phyloP scores from a whole-genome alignment of 257 asterid species.

The Solanum pinnatisectum region DNA sequence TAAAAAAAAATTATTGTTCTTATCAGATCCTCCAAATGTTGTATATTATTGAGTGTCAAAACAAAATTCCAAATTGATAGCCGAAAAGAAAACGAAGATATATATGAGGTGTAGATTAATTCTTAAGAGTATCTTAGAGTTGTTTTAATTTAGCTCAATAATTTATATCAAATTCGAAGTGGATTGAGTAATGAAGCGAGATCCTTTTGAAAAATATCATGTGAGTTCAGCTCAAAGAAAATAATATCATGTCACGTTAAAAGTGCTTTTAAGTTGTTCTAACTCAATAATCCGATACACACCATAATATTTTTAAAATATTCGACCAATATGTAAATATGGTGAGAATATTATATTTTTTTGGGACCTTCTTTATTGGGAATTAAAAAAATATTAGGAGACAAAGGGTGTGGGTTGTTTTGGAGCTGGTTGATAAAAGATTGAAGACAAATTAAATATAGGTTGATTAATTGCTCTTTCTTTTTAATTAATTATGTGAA shows the following conservation, averaged over 20 bases:
- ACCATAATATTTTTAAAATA: background rate
- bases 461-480: background rate
- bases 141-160: background rate
- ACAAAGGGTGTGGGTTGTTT: background rate
- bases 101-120: background rate
- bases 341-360: background rate
- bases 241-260: background rate
- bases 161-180: background rate
- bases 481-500: background rate
- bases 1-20: background rate
- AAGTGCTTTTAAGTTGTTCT: background rate
- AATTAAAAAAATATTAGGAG: background rate
- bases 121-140: background rate
- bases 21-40: background rate
- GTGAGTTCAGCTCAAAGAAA: background rate
- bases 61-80: background rate
- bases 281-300: background rate
- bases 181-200: background rate
- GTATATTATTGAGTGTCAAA: background rate
- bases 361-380: background rate
- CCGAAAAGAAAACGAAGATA: background rate
- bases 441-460: constrained; percentile 13
- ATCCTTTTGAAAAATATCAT: background rate
- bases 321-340: background rate
- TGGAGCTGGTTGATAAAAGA: constrained; percentile 8